Evolutionary conservation across 139 green algal species (phyloP), one percentile per base, ranked within the genome.

Genomic region (Eudorina sp.): DNA sequence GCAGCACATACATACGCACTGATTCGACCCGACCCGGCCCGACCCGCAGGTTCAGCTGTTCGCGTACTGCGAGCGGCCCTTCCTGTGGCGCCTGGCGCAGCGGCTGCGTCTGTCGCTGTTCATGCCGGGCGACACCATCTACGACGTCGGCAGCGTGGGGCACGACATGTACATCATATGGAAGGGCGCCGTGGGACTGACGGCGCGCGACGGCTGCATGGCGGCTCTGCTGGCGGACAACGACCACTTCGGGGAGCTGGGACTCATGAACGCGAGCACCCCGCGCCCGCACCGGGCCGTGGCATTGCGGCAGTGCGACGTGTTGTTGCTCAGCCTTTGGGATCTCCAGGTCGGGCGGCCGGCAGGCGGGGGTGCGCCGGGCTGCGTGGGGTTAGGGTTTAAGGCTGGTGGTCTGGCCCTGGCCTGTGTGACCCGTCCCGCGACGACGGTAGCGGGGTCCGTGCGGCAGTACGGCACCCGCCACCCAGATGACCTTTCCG

Each of bases 141-240:
- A 82, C n/a, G 46, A 66, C 13, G 9, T 48, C 16, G 74, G 31
- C 46, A 48, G n/a, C 31, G 48, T 82, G 46, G 74, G 74, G n/a
- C 74, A 82, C 74, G 46, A 82, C n/a, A 82, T 82, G 74, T 78
- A 82, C 74, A 40, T 82, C 9, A 46, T 82, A 3, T 82, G 74
- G 46, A 82, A 66, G 74, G 74, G 74, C 14, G 74, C 74, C 3
- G 74, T 82, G 46, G 74, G 18, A n/a, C 74, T 82, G n/a, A 34
- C 55, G 46, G 74, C 19, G n/a, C n/a, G 2, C 23, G n/a, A 55
- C 48, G 74, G 74, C 46, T 38, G 4, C 46, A 31, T 82, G 74
- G 74, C 74, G 13, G 74, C 74, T 9, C 46, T 82, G 74, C 46
- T 68, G 11, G 29, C 8, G n/a, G 74, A 45, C 14, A 53, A 53